Conservation (phyloP, 345 rosid genomes). For the Viola odorata region DNA sequence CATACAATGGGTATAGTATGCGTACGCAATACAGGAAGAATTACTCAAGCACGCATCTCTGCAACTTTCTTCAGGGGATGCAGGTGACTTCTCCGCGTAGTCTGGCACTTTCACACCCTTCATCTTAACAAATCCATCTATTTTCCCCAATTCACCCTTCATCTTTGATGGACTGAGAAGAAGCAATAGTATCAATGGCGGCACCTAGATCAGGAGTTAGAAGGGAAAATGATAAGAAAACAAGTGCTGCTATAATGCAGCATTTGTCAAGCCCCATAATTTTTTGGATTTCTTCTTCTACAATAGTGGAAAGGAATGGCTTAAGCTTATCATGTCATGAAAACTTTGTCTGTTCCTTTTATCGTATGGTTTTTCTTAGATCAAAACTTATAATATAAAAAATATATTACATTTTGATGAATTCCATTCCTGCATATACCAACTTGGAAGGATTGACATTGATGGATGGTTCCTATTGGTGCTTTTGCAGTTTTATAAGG, state of each 20-base stretch:
- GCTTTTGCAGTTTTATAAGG: too few relatives aligned
- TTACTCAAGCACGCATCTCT: conserved; percentile 32
- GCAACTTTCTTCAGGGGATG: conserved; percentile 23
- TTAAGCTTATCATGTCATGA: not conserved
- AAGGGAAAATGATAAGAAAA: not conserved
- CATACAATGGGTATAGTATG: conserved; percentile 37
- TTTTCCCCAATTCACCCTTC: conserved; percentile 14
- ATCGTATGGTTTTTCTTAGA: too few relatives aligned
- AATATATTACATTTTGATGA: too few relatives aligned
- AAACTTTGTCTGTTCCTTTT: not conserved
- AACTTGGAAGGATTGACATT: too few relatives aligned
- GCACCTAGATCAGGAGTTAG: not conserved
- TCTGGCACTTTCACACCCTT: conserved; percentile 37
- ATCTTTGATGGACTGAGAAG: conserved; percentile 7
- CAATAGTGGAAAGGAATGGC: not conserved
- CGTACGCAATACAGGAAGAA: conserved; percentile 50
- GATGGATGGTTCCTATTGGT: too few relatives aligned
- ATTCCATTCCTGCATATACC: too few relatives aligned
- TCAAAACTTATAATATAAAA: too few relatives aligned
- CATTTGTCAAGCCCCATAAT: not conserved
- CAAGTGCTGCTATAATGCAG: not conserved
- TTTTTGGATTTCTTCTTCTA: not conserved
- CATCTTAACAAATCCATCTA: conserved; percentile 37
- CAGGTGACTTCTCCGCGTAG: conserved; percentile 17
- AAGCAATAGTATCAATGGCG: not conserved